Evolutionary conservation across 2,329 filamentous ascomycete genomes (phyloP), one percentile per base, ranked within the genome.

Genomic region (Xenoacremonium recifei): DNA sequence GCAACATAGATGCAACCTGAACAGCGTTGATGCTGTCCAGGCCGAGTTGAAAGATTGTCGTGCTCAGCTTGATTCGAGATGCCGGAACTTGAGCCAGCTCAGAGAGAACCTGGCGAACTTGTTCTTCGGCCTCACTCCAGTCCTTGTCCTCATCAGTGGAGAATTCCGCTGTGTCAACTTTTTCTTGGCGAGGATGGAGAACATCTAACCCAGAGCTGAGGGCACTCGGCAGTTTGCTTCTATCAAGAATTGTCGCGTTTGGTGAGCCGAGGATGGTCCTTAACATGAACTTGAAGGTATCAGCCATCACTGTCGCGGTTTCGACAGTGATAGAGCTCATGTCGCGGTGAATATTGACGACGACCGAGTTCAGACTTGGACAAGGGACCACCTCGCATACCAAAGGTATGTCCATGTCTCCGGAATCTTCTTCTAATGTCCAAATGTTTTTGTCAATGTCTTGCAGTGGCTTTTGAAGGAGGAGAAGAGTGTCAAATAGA

Each of bases 11-110:
- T 1, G 89, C 87, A 9, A 96, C 72, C 57, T 96, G 90, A 5
- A 84, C 76, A 1, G 89, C 87, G 46, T 86, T 91, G 56, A 97
- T 93, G 60, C 91, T 96, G 64, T 96, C 91, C 4, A 96, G 70
- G 0, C 92, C 92, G n/a, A 96, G 77, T 44, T 86, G 82, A 55
- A 92, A 95, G 36, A 97, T 89, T 0, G 87, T 89, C 0, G 82
- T 89, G 9, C 76, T 60, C 11, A 72, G 73, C 4, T 60, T 55
- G 35, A 96, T 83, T 0, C 66, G 68, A 0, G 70, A 55, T 2
- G 60, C 42, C 0, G 76, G 60, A 4, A 76, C 64, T 2, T 71
- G 67, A 1, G 85, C 82, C 18, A 93, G 71, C 6, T 66, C 66
- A 1, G 79, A 73, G 15, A 91, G 62, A 1, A 81, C 69, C 1